A percentile compares a stretch with the other conserved stretches of the same genome.
Conservation (phyloP, 768 basidiomycete species). For the Boletus subcaerulescens region DNA sequence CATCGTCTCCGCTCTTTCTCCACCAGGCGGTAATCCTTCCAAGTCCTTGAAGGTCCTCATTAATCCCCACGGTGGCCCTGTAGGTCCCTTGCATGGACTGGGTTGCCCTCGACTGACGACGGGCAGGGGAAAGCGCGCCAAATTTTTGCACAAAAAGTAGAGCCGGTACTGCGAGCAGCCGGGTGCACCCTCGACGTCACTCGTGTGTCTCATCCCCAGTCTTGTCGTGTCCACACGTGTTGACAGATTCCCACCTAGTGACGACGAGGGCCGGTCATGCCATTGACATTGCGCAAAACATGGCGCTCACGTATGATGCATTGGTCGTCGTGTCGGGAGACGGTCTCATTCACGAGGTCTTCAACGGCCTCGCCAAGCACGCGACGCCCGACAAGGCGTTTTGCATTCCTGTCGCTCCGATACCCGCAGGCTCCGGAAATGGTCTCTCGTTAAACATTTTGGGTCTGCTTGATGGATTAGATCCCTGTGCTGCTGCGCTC, state of each 20-base stretch:
- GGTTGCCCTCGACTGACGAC: background rate
- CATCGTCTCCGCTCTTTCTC: background rate
- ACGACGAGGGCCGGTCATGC: conserved; percentile 67
- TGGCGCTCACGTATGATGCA: conserved; percentile 65
- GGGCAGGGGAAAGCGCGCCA: conserved; percentile 57
- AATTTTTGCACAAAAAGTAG: conserved; percentile 55
- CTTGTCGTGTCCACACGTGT: background rate
- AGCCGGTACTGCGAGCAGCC: conserved; percentile 71
- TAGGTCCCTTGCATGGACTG: conserved; percentile 33
- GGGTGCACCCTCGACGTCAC: conserved; percentile 59
- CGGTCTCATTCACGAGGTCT: conserved; percentile 76
- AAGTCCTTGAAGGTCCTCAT: conserved; percentile 66
- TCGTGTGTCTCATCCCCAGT: conserved; percentile 41
- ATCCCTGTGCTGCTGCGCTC: conserved; percentile 68
- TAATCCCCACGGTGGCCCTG: conserved; percentile 79
- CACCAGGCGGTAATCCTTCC: conserved; percentile 48
- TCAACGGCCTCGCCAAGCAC: conserved; percentile 79
- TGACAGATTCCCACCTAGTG: conserved; percentile 37
- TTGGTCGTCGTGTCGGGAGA: conserved; percentile 79
- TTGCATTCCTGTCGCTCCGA: conserved; percentile 65
- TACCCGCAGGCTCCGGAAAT: conserved; percentile 84
- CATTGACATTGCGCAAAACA: conserved; percentile 53
- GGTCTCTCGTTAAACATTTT: conserved; percentile 71
- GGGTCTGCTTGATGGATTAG: conserved; percentile 65
- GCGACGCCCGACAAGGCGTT: conserved; percentile 58